These are phyloP conservation scores for Tylopilus vinaceipallidus DNA, from an alignment of 768 basidiomycete genomes.

Conservation along the genomic window DNA sequence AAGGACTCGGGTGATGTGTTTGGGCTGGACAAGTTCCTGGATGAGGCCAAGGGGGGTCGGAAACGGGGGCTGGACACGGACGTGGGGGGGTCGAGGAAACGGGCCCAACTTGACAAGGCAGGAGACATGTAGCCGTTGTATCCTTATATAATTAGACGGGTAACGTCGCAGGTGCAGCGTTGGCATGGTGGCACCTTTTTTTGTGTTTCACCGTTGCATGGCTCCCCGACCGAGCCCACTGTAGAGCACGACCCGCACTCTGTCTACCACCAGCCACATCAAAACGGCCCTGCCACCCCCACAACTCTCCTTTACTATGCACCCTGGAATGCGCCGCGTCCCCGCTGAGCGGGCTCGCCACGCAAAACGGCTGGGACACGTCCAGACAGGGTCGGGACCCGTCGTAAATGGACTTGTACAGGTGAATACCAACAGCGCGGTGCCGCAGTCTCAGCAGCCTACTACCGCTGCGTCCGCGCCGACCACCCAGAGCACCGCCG, in stretches of 20 bases:
- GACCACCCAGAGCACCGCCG: neutral
- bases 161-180: too few relatives aligned
- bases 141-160: neutral
- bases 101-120: conserved; percentile 67
- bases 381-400: conserved; percentile 9
- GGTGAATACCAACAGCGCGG: neutral
- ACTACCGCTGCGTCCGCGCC: conserved; percentile 1
- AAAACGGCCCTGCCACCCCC: neutral
- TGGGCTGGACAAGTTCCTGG: conserved; percentile 94
- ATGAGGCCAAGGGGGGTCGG: conserved; percentile 94
- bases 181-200: conserved; percentile 18
- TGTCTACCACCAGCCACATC: too few relatives aligned
- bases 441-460: neutral
- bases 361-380: conserved; percentile 31
- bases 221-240: neutral
- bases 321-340: conserved; percentile 24
- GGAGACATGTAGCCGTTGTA: conserved; percentile 35
- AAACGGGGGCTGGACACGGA: conserved; percentile 83
- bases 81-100: conserved; percentile 66
- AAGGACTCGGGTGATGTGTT: conserved; percentile 98
- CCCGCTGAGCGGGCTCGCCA: conserved; percentile 35
- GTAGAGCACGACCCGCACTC: too few relatives aligned
- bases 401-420: conserved; percentile 3
- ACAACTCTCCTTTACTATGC: conserved; percentile 20
- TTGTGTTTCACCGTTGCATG: neutral